Evolutionary conservation across 345 rosid genomes (phyloP), one percentile per base, ranked within the genome.

Genomic region (Zanthoxylum bungeanum): DNA sequence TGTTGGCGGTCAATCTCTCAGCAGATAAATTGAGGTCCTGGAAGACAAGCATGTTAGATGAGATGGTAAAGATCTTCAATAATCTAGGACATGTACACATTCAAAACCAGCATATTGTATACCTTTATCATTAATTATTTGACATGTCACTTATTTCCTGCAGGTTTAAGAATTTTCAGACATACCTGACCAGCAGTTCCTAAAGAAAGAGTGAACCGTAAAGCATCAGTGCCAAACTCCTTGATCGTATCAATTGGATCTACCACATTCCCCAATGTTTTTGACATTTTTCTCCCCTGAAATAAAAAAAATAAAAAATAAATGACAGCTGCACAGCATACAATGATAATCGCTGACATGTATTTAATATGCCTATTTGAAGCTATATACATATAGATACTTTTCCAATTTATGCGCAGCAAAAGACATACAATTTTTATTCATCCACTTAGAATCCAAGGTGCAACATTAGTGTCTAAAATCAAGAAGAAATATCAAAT

Each of bases 181-280:
- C 83, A 81, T 55, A 94, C 98, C 98, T 94, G 98, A 73, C 98
- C 98, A 79, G 98, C 96, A 82, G 98, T 94, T 80, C 98, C 98
- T 60, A 94, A 79, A 59, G 98, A 86, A 85, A 94, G 81, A 58
- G 97, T 81, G 81, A 94, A 92, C 27, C 98, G 88, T 78, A 94
- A 70, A 66, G 98, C 98, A 80, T 94, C 98, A 69, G 98, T 84
- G 70, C 98, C 98, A 77, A 87, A 94, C 66, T 92, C 98, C 75
- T 88, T 85, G 78, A 94, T 89, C 60, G 98, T 90, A 84, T 94
- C 93, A 78, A 92, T 81, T 37, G 98, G 98, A 81, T 94, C 95
- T 71, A 90, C 85, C 52, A 92, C 98, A 66, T 94, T 94, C 27
- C 98, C 98, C 66, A 92, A 78, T 64, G 92, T 77, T 79, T 94